Base-by-base conservation (phyloP, 495 filamentous ascomycete species). In the Penicillium paradoxum region DNA sequence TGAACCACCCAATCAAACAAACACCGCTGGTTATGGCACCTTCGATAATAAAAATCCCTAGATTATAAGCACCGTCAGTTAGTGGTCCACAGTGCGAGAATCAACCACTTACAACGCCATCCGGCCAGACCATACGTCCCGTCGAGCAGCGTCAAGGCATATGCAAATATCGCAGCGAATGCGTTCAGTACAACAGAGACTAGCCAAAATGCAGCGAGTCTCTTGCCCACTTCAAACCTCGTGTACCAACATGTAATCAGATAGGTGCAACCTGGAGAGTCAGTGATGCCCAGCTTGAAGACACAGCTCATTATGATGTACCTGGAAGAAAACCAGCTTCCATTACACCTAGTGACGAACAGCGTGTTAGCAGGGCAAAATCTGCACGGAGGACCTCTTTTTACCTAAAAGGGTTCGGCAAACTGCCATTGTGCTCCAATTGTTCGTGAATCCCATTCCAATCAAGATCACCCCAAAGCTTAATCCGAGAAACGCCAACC, bases 171-270 rank as follows among this genome's bases (percentile, higher is more conserved):
- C n/a, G 41, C 41, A 6, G 41, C 41, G 2, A 43, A 43, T 7
- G 41, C 41, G 8, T 43, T 43, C 8, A 43, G 8, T 5, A 43
- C n/a, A 43, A 43, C 41, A 27, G 41, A 43, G 1, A 43, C 41
- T 6, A 43, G 24, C 41, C 41, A 43, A 3, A 43, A 43, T 6
- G 24, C 7, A 14, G 41, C 41, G n/a, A 43, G 24, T 29, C 41
- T 25, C 24, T 43, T 43, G n/a, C 41, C 41, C 6, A 43, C 41
- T 10, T 43, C 41, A 11, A 43, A 43, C 24, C 41, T 21, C 8
- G 41, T 43, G 24, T 43, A 43, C 41, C 41, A 43, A 27, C 41
- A 43, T 29, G 41, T 43, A 17, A 43, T 43, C n/a, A 43, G 41
- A 18, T 43, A 43, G 7, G 41, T 43, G 41, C 41, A 43, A 17